Conservation (phyloP, 192 early-diverging fungal genomes). For the Podila epicladia region DNA sequence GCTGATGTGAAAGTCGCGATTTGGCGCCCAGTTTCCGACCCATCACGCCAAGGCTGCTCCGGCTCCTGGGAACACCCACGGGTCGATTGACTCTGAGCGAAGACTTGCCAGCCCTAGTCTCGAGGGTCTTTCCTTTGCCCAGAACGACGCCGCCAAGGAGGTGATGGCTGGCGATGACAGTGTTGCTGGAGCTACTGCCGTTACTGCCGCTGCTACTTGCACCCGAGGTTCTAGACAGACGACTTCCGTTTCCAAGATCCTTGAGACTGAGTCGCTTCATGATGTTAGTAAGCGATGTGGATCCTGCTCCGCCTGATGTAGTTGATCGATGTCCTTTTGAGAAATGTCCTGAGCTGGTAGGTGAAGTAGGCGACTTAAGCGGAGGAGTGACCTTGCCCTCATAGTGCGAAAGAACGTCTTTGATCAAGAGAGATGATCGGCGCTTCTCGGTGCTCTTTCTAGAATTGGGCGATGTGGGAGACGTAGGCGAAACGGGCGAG, state of each 20-base stretch:
- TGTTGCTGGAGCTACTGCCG: constrained; percentile 8
- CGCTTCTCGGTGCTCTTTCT: constrained; percentile 12
- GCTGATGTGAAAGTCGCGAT: constrained; percentile 37
- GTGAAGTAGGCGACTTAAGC: constrained; percentile 37
- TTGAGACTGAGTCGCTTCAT: constrained; percentile 38
- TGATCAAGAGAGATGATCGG: constrained; percentile 33
- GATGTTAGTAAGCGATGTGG: constrained; percentile 19
- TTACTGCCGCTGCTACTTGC: not conserved
- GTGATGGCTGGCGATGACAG: constrained; percentile 13
- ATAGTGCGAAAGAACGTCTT: constrained; percentile 36
- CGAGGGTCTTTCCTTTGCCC: constrained; percentile 22
- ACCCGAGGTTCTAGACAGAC: constrained; percentile 8
- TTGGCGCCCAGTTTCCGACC: constrained; percentile 20
- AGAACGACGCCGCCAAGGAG: constrained; percentile 10
- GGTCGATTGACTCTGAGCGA: constrained; percentile 19
- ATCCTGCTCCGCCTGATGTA: not conserved
- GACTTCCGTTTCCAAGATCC: constrained; percentile 10
- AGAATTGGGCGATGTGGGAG: constrained; percentile 11
- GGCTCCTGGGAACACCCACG: constrained; percentile 9
- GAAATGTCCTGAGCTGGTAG: constrained; percentile 7
- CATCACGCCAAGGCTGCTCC: constrained; percentile 4
- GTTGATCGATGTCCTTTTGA: constrained; percentile 2
- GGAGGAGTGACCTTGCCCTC: constrained; percentile 34
- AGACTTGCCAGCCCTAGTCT: constrained; percentile 21
- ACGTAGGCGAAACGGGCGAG: constrained; percentile 15